phyloP scores from a whole-genome alignment of 805 yeast genomes.

The Candida germanica region DNA sequence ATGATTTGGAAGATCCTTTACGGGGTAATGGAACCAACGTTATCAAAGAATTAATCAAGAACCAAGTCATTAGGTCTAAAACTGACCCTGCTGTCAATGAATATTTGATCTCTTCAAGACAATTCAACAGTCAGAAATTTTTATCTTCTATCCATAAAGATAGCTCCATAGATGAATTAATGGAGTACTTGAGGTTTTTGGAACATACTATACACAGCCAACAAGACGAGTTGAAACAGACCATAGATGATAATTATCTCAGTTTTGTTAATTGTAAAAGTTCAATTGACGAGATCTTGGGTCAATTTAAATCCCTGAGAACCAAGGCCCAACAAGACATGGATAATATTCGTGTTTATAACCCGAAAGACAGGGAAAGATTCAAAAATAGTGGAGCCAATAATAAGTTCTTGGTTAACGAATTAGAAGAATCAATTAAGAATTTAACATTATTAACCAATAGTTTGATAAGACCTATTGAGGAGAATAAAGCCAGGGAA shows the following conservation, averaged over 20 bases:
- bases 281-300: conserved; percentile 37
- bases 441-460: conserved; percentile 36
- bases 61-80: conserved; percentile 22
- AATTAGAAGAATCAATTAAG: conserved; percentile 37
- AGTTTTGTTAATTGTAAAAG: conserved; percentile 35
- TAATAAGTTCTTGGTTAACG: conserved; percentile 24
- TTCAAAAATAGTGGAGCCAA: conserved; percentile 13
- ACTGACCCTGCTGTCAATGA: conserved; percentile 29
- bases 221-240: conserved; percentile 33
- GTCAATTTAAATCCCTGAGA: conserved; percentile 31
- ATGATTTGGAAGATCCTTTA: conserved; percentile 34
- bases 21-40: conserved; percentile 29
- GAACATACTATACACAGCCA: conserved; percentile 34
- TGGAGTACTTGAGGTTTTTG: conserved; percentile 25
- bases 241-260: conserved; percentile 34
- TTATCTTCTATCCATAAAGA: conserved; percentile 36
- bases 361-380: conserved; percentile 24
- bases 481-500: conserved; percentile 37
- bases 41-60: conserved; percentile 21
- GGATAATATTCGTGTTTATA: conserved; percentile 34
- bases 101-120: conserved; percentile 34
- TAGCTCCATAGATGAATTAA: conserved; percentile 34
- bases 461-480: conserved; percentile 39
- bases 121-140: conserved; percentile 34
- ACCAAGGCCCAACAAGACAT: conserved; percentile 33